Base-by-base conservation (phyloP, 2,329 filamentous ascomycete genomes). In the Paramyrothecium roridum region DNA sequence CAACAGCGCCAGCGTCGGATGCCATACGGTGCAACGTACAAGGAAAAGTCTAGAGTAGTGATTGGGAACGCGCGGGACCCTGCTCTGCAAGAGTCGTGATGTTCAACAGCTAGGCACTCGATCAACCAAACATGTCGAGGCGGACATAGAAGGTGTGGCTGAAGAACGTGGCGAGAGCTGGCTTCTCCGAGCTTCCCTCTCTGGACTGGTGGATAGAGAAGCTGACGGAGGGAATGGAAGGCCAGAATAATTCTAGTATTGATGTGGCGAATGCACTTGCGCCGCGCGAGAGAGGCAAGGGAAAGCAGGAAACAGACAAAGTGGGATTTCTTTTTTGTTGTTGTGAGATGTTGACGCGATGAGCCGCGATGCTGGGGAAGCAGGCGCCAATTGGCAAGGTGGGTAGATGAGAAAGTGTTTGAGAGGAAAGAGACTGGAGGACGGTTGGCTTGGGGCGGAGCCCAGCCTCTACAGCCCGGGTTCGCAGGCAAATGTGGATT, bases 1-100 rank as follows among this genome's bases (percentile, higher is more conserved):
- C 77, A 69, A 81, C 74, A 64, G 76, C 72, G 67, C 75, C 78
- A 65, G 78, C 76, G 67, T 80, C 79, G 61, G 80, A 79, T 70
- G 80, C 79, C 81, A 84, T 84, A 74, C 48, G 50, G 54, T 56
- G 53, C 49, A 58, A 63, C 37, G 37, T 16, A 17, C 13, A 13
- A 19, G n/a, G 37, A 13, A 43, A 4, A 13, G 37, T 17, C 37
- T 19, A 43, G 37, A 43, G n/a, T 43, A 61, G 53, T 48, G 55
- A 48, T 55, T 47, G 56, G 53, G 59, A 37, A 33, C 33, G 40
- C 55, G 54, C 57, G 23, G 30, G 51, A 53, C 56, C 58, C 54
- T 55, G 61, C 45, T 58, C 57, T 65, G 54, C 57, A 61, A 64
- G 58, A 61, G 57, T 60, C 56, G 57, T 54, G 57, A 52, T 64